Conservation (phyloP, 441 rosid genomes). For the Bruguiera hainesii region DNA sequence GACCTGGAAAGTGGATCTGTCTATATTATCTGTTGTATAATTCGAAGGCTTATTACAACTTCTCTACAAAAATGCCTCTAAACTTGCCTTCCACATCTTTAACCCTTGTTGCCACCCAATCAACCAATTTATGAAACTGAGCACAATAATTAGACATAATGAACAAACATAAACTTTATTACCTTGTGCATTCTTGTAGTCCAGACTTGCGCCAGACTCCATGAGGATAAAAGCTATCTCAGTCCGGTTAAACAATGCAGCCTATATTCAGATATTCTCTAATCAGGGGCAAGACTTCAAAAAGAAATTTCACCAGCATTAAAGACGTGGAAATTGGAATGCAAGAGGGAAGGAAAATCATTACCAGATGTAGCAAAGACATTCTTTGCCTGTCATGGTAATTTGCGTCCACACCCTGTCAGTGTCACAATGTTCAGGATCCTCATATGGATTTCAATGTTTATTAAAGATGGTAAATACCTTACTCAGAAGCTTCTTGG, state of each 20-base stretch:
- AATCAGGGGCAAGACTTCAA: slow-evolving; percentile 18
- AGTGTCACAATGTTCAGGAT: slow-evolving; percentile 23
- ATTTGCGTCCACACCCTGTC: slow-evolving; percentile 94
- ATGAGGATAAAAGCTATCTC: slow-evolving; percentile 75
- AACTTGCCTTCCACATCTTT: slow-evolving; percentile 1
- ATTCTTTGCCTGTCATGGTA: slow-evolving; percentile 88
- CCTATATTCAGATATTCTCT: slow-evolving; percentile 44
- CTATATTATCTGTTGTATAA: too few relatives aligned
- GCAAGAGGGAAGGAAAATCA: slow-evolving; percentile 12
- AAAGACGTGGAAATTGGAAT: background rate
- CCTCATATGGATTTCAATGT: slow-evolving; percentile 1
- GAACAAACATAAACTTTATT: slow-evolving; percentile 15
- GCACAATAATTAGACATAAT: slow-evolving; percentile 12
- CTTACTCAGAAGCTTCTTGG: slow-evolving; percentile 75
- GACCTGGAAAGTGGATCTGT: too few relatives aligned
- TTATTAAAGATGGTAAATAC: slow-evolving; percentile 34
- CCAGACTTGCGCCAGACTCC: slow-evolving; percentile 84
- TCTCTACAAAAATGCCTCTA: background rate
- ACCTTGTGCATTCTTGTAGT: slow-evolving; percentile 89
- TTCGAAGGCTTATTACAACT: background rate
- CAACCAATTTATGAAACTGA: slow-evolving; percentile 10
- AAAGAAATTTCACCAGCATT: background rate
- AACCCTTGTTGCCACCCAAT: slow-evolving; percentile 1
- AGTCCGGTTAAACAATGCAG: slow-evolving; percentile 78
- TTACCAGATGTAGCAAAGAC: slow-evolving; percentile 90